phyloP scores from a whole-genome alignment of 805 yeast species.

The Candida nanaspora region DNA sequence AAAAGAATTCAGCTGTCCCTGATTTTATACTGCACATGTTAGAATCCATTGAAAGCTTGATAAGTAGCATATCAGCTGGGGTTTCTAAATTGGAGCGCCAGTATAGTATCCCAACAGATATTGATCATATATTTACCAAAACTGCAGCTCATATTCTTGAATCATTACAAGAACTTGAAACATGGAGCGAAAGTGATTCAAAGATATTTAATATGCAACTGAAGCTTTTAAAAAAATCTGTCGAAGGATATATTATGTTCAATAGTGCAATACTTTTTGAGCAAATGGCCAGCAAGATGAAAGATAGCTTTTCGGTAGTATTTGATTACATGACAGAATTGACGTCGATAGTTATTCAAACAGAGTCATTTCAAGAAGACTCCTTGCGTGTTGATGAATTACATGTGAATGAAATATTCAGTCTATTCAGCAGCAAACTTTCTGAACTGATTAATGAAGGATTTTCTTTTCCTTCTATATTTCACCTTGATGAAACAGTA shows the following conservation, averaged over 20 bases:
- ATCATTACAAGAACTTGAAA: constrained; percentile 43
- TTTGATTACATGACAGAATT: neutral
- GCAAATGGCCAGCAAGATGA: constrained; percentile 13
- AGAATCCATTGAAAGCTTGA: too few species aligned
- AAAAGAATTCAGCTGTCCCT: constrained; percentile 9
- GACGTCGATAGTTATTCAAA: too few species aligned
- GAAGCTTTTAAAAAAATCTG: constrained; percentile 34
- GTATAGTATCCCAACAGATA: constrained; percentile 40
- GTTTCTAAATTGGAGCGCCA: constrained; percentile 45
- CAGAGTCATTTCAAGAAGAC: too few species aligned
- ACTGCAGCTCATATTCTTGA: constrained; percentile 39
- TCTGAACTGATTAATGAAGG: too few species aligned
- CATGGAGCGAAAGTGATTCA: constrained; percentile 46
- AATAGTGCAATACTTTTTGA: constrained; percentile 53
- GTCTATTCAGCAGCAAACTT: too few species aligned
- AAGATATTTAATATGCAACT: constrained; percentile 33
- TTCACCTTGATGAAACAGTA: too few species aligned
- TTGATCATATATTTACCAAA: constrained; percentile 43
- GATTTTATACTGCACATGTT: too few species aligned
- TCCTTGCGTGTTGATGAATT: too few species aligned
- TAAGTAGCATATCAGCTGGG: too few species aligned
- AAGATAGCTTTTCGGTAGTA: neutral
- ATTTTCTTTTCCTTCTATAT: too few species aligned
- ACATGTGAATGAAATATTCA: too few species aligned
- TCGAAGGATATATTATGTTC: constrained; percentile 48